Evolutionary conservation across 352 stramenopile genomes (phyloP), one percentile per base, ranked within the genome.

Genomic region (Peronospora belbahrii): DNA sequence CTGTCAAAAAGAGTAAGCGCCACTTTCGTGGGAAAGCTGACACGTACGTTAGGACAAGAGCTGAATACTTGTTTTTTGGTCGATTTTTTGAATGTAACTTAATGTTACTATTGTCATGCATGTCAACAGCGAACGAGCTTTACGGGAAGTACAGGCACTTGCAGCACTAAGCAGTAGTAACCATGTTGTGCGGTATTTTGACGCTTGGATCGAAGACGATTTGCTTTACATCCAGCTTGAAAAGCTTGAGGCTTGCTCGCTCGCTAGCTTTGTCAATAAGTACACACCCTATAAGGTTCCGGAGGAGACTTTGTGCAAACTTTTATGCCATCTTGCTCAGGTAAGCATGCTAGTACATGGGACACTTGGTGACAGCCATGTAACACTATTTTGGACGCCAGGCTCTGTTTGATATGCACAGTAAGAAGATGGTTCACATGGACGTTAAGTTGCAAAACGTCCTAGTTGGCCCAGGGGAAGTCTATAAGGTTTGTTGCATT

Each of bases 391-490:
- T 44, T 41, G 19, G n/a, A 15, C 32, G 30, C 27, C 25, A 85
- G 59, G 82, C 73, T 20, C 62, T 94, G 24, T 65, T 72, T n/a
- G 79, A 91, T 42, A 84, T 94, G 67, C 82, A 94, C 59, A 70
- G 56, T 22, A 74, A 77, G 48, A 82, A 88, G 44, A 88, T 94
- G 53, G 82, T 88, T 15, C 82, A 94, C 52, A 86, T 94, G 77
- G 82, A 94, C 50, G 74, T 94, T 38, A 94, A 94, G 56, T 52
- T 90, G 7, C 77, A 86, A 49, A 94, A 94, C 55, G 69, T 94
- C 9, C 52, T 94, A 6, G 52, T 87, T 7, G 61, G 66, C 6
- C 49, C 69, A 2, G 72, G 62, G 7, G 76, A 85, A 10, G 42
- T 86, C 11, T 92, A 88, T 64, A 92, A 92, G 66, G 74, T 85